Evolutionary conservation across 306 rosid species (phyloP), one percentile per base, ranked within the genome.

Genomic region (Mucuna pruriens): DNA sequence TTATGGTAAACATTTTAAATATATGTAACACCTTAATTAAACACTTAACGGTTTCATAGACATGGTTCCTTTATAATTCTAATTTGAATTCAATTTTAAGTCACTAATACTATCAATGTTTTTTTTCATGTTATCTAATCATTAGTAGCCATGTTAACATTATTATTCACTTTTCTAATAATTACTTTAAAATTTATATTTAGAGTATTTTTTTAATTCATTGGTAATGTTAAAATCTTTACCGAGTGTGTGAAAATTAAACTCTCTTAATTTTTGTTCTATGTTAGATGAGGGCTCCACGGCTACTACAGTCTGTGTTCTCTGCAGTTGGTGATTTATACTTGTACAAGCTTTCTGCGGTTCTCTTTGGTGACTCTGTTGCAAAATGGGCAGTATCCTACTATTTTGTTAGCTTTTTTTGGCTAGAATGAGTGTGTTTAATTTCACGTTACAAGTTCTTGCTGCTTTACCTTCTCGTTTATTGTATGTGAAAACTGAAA

Each of bases 341-440:
- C 88, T 63, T 93, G 84, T 93, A 89, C 86, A 91, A 89, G 83
- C 87, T 93, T 54, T 88, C 98, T 48, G 49, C 52, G 74, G 69
- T 83, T 76, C 86, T 91, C 84, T 95, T 93, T 75, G 93, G 87
- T 65, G 52, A 85, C 46, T 33, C 33, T 65, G 96, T 85, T 84
- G 98, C 98, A 22, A 90, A 87, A 85, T 93, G 94, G 94, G 85
- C 96, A 39, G 98, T 95, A 95, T 95, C 99, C 99, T 90, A 57
- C 40, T 76, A 33, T 67, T 79, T 34, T 61, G 15, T 19, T 73
- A 54, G 45, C 46, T 36, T 11, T 23, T 42, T 72, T 22, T 39
- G 25, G 40, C 51, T 51, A 36, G 25, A 40, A 5, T 77, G 57
- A 65, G 9, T 33, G 4, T 80, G 33, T 76, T 67, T 75, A 83